These are phyloP conservation scores for Trichomonascaceae sp. DNA, from an alignment of 1,139 yeast genomes.

Conservation along the genomic window DNA sequence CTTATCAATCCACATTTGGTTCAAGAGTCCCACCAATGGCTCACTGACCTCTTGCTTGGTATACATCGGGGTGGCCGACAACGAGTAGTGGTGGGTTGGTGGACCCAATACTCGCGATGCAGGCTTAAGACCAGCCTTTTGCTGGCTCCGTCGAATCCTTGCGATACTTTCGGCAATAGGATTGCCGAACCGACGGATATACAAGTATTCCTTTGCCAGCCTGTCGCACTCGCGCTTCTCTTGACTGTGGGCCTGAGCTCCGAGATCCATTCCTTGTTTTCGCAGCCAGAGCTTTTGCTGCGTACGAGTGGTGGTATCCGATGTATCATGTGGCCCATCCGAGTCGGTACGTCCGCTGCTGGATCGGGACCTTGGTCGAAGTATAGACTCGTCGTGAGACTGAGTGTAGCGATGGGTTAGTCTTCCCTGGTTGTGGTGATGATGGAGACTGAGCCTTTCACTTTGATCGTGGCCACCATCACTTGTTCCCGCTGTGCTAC, in stretches of 20 bases:
- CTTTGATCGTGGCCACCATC: no score
- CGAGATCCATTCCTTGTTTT: slow-evolving; percentile 43
- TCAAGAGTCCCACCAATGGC: no score
- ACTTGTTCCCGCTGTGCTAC: no score
- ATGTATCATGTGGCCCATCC: background rate
- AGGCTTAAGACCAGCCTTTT: no score
- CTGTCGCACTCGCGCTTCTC: background rate
- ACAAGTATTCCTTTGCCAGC: background rate
- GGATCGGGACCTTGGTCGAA: no score
- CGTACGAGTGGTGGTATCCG: slow-evolving; percentile 41
- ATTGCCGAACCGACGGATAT: background rate
- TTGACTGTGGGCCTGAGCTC: background rate
- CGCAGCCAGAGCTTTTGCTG: slow-evolving; percentile 77
- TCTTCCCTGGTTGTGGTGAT: background rate
- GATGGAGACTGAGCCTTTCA: no score
- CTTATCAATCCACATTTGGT: no score
- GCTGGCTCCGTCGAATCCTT: background rate
- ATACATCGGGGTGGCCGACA: background rate
- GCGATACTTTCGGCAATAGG: background rate
- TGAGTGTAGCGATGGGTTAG: no score
- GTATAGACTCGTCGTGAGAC: no score
- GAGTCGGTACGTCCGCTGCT: background rate
- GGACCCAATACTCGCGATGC: background rate
- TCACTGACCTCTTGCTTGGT: no score
- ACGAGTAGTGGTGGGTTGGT: background rate